Evolutionary conservation across 2,329 filamentous ascomycete species (phyloP).

Genomic region (Neonectria ditissima): DNA sequence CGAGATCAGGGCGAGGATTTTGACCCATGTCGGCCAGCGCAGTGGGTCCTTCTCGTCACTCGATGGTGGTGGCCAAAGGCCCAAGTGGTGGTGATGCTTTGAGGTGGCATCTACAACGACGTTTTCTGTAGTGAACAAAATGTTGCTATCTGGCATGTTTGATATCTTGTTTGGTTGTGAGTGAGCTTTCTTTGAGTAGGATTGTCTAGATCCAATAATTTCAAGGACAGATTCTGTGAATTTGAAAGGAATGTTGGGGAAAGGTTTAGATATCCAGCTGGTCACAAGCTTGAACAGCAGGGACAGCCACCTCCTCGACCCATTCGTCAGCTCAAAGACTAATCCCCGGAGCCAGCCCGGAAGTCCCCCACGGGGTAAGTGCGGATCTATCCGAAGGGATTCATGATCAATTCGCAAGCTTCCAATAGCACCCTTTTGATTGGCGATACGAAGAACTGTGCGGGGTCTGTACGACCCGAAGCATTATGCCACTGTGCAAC

Average conservation of each 20-base stretch:
- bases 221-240: no score
- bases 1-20: conserved; percentile 4
- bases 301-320: no score
- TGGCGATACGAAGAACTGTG: no score
- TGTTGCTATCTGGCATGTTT: conserved; percentile 1
- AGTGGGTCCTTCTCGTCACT: conserved; percentile 4
- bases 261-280: no score
- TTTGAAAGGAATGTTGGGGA: no score
- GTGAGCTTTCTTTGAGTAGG: neutral
- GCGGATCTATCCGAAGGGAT: neutral
- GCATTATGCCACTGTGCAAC: no score
- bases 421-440: no score
- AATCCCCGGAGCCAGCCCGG: neutral
- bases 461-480: no score
- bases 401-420: no score
- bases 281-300: no score
- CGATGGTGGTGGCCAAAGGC: conserved; percentile 9
- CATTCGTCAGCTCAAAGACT: neutral
- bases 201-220: neutral
- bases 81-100: neutral
- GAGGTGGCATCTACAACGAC: conserved; percentile 1
- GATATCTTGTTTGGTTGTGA: neutral
- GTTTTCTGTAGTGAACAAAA: neutral
- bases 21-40: conserved; percentile 7
- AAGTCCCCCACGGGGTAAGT: neutral